These are phyloP conservation scores for Cytospora chrysosperma DNA, from an alignment of 2,329 filamentous ascomycete genomes.

Conservation along the genomic window DNA sequence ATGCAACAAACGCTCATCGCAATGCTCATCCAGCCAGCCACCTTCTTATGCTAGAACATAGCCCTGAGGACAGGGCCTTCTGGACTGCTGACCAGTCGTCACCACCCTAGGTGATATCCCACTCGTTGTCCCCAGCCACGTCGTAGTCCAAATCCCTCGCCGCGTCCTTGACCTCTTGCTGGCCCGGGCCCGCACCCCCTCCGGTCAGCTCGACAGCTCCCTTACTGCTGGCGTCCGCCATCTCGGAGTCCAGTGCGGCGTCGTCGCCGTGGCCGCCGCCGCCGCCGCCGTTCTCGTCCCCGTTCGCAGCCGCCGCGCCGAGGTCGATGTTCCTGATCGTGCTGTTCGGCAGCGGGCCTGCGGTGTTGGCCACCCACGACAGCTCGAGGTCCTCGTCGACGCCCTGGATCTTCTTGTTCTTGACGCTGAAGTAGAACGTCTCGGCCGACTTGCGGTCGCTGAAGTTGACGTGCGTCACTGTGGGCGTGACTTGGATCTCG, in stretches of 20 bases:
- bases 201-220: slow-evolving; percentile 21
- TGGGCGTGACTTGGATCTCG: slow-evolving; percentile 50
- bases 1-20: neutral
- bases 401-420: slow-evolving; percentile 58
- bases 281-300: neutral
- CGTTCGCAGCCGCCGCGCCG: slow-evolving; percentile 17
- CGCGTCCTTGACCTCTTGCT: slow-evolving; percentile 20
- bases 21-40: neutral
- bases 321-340: slow-evolving; percentile 22
- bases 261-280: slow-evolving; percentile 23
- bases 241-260: slow-evolving; percentile 30
- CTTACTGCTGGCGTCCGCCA: slow-evolving; percentile 23
- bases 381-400: slow-evolving; percentile 64
- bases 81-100: neutral
- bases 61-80: neutral
- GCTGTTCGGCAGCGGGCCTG: slow-evolving; percentile 27
- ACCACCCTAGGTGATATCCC: slow-evolving; percentile 33
- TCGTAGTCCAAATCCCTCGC: slow-evolving; percentile 53
- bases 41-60: neutral
- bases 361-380: slow-evolving; percentile 54
- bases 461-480: slow-evolving; percentile 58
- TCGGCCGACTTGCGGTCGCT: slow-evolving; percentile 71
- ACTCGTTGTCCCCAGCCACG: slow-evolving; percentile 51
- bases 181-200: slow-evolving; percentile 25
- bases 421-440: slow-evolving; percentile 61